Base-by-base conservation (phyloP, 2,329 filamentous ascomycete genomes). In the Microcera coccophila region DNA sequence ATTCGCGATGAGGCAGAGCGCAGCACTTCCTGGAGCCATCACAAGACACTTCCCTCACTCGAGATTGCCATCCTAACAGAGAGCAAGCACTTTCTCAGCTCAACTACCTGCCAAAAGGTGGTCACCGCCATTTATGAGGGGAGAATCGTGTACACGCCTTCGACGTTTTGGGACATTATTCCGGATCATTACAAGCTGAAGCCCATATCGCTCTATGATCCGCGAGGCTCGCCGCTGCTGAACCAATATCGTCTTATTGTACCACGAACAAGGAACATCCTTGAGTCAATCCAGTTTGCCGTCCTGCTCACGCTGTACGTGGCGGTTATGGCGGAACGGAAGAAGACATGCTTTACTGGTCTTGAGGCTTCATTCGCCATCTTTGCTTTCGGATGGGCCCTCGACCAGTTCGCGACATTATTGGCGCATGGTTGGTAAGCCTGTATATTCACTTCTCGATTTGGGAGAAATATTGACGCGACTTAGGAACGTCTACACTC, bases 201-300 rank as follows among this genome's bases (percentile, higher is more conserved):
- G 53, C 86, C 86, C 2, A 90, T 93, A 41, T 83, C 85, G 7
- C 69, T 93, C 0, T 93, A 93, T 62, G 83, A 90, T 57, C 88
- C 87, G 2, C 72, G 84, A 14, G 79, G 82, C 50, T 86, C 84
- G 4, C 85, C 86, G 1, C 61, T 90, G 19, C 73, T 94, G 17
- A 91, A 94, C 57, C 88, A 94, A 61, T 93, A 93, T 59, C 84
- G 88, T 2, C 75, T 94, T 7, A 85, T 90, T 50, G 88, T 94
- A 8, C 88, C 88, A 10, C 75, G 87, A 12, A 91, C 84, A 1
- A 74, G 88, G 42, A 90, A 86, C 58, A 68, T 85, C 20, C 74
- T 93, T 41, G 88, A 94, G 64, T 76, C 85, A 2, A 70, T 77
- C 15, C 86, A 93, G 56, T 94, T 93, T 59, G 57, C 83, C 20